Evolutionary conservation across 176 grass and related monocot species (phyloP).

Genomic region (Hsuehochloa calcarea): DNA sequence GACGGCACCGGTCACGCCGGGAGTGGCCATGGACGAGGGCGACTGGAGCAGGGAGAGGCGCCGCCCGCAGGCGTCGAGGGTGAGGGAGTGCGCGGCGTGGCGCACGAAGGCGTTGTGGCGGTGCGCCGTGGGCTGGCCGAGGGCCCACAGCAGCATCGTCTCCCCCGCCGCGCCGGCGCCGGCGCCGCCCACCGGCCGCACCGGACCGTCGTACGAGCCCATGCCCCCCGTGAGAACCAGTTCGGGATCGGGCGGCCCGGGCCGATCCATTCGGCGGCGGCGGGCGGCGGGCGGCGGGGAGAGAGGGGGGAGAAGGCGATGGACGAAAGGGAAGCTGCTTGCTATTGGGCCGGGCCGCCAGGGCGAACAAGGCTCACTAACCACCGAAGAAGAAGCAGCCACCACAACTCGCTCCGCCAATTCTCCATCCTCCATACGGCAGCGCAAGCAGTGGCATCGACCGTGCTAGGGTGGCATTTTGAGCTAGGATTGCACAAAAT

Average conservation of each 20-base stretch:
- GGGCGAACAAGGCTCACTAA: neutral
- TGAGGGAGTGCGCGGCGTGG: conserved; percentile 46
- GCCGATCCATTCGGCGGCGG: neutral
- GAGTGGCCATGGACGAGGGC: conserved; percentile 51
- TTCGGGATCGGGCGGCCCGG: neutral
- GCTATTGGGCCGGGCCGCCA: neutral
- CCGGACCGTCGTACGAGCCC: conserved; percentile 43
- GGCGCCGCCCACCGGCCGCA: conserved; percentile 28
- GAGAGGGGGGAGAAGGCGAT: neutral
- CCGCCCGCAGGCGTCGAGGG: conserved; percentile 70
- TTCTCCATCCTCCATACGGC: too few species aligned
- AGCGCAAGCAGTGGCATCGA: too few species aligned
- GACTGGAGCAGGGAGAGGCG: conserved; percentile 67
- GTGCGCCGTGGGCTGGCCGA: conserved; percentile 54
- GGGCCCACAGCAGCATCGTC: conserved; percentile 71
- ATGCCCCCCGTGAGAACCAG: conserved; percentile 22
- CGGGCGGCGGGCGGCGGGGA: neutral
- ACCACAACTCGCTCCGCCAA: too few species aligned
- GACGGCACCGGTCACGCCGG: conserved; percentile 76
- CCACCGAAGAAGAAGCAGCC: too few species aligned
- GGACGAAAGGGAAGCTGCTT: neutral
- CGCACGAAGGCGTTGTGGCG: conserved; percentile 74
- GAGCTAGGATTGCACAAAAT: too few species aligned
- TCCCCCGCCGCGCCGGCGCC: conserved; percentile 43
- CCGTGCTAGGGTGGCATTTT: too few species aligned